Percentiles rank a stretch among this genome's conserved stretches.
Evolutionary conservation across 495 filamentous ascomycete species (phyloP).

Genomic region (Filosporella fistucella): DNA sequence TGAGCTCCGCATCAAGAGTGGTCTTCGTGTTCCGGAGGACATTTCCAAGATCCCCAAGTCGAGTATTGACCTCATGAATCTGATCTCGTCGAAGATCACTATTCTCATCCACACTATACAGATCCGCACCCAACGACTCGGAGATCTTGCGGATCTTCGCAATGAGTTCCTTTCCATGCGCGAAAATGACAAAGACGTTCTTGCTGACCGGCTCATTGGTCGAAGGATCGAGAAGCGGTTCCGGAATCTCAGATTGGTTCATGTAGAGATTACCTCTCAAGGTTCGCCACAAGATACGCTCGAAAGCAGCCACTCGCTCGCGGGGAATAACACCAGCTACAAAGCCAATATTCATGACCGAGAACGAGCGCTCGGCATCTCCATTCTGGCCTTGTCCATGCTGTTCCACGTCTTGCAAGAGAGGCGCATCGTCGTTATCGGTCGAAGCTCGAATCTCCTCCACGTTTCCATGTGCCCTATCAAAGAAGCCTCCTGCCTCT

Average conservation of each 20-base stretch:
- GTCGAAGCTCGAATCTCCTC: slow-evolving; percentile 92
- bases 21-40: slow-evolving; percentile 95
- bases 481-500: slow-evolving; percentile 95
- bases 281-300: slow-evolving; percentile 95
- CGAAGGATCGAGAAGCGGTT: slow-evolving; percentile 86
- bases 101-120: slow-evolving; percentile 97
- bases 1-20: slow-evolving; percentile 88
- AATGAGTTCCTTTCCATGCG: slow-evolving; percentile 95
- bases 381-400: slow-evolving; percentile 59
- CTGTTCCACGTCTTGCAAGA: slow-evolving; percentile 85
- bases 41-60: slow-evolving; percentile 81
- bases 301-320: slow-evolving; percentile 90
- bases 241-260: slow-evolving; percentile 98
- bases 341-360: slow-evolving; percentile 98
- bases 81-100: slow-evolving; percentile 89
- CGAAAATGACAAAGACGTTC: slow-evolving; percentile 99
- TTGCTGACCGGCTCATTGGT: slow-evolving; percentile 90
- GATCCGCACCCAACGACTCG: slow-evolving; percentile 88
- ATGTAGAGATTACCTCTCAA: slow-evolving; percentile 98
- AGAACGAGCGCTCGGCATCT: slow-evolving; percentile 81
- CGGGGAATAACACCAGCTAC: slow-evolving; percentile 96
- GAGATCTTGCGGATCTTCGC: slow-evolving; percentile 99
- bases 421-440: slow-evolving; percentile 78
- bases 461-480: slow-evolving; percentile 89
- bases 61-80: slow-evolving; percentile 92